A percentile compares a stretch with the other conserved stretches of the same genome.
These are phyloP conservation scores for Cenchrus fungigraminus DNA, from an alignment of 176 grass and related monocot genomes.

Conservation along the genomic window DNA sequence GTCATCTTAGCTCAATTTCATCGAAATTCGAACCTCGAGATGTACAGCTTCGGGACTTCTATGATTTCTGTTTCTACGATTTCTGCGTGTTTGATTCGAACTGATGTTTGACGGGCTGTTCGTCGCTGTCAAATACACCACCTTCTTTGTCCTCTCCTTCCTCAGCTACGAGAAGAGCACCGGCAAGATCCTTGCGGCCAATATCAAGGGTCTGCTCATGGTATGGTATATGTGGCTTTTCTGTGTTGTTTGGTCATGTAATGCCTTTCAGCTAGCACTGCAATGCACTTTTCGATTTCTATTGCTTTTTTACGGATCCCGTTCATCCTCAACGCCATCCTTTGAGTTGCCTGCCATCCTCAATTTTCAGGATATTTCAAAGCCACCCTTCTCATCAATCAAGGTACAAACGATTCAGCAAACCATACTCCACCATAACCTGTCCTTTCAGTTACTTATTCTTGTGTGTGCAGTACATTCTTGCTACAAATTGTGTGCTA, in stretches of 20 bases:
- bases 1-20: neutral
- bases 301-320: neutral
- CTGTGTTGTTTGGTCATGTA: neutral
- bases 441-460: too few relatives aligned
- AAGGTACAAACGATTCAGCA: too few relatives aligned
- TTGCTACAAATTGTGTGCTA: too few relatives aligned
- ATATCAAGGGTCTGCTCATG: slow-evolving; percentile 63
- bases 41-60: neutral
- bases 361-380: too few relatives aligned
- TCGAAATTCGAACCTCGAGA: neutral
- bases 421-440: too few relatives aligned
- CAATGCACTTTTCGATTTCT: neutral
- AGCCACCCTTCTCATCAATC: too few relatives aligned
- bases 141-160: slow-evolving; percentile 71
- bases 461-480: too few relatives aligned
- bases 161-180: slow-evolving; percentile 78
- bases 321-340: too few relatives aligned
- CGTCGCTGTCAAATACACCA: slow-evolving; percentile 63
- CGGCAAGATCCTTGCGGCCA: slow-evolving; percentile 57
- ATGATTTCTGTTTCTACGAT: too few relatives aligned
- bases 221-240: slow-evolving; percentile 25
- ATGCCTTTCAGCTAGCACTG: neutral
- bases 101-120: slow-evolving; percentile 41
- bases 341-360: too few relatives aligned
- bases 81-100: too few relatives aligned